Percentiles rank a stretch among this genome's conserved stretches.
Evolutionary conservation across 306 rosid species (phyloP).

Genomic region (Trifolium pratense): DNA sequence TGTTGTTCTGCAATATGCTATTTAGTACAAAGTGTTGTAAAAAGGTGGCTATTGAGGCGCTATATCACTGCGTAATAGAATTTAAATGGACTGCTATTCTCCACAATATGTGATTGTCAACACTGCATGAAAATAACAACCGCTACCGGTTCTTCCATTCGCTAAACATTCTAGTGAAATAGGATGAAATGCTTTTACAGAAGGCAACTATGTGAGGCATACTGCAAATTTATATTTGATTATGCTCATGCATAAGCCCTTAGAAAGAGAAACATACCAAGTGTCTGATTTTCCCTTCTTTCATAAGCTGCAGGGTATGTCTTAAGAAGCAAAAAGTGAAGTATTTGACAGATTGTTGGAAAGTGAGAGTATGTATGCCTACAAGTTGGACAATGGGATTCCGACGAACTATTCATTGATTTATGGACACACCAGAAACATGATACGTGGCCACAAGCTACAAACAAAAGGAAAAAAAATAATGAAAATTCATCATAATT

Average conservation of each 20-base stretch:
- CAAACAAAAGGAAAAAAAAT: not conserved
- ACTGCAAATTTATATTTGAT: constrained; percentile 15
- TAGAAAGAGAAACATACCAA: constrained; percentile 55
- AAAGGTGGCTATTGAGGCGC: too few species aligned
- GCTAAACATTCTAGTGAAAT: not conserved
- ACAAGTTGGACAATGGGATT: constrained; percentile 81
- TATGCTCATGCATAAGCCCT: constrained; percentile 13
- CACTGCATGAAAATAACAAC: too few species aligned
- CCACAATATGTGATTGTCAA: too few species aligned
- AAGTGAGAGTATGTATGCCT: constrained; percentile 70
- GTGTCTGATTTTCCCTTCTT: constrained; percentile 62
- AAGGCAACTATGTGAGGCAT: constrained; percentile 1
- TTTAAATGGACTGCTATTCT: too few species aligned
- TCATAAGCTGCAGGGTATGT: constrained; percentile 66
- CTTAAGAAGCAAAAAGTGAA: constrained; percentile 77
- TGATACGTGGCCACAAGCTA: constrained; percentile 87
- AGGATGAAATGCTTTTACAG: constrained; percentile 1
- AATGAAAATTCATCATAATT: constrained; percentile 3
- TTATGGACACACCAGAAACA: constrained; percentile 92
- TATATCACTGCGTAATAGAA: too few species aligned
- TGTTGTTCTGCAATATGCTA: too few species aligned
- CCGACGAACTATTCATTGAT: constrained; percentile 53
- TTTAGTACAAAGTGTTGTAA: too few species aligned
- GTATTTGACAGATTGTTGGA: constrained; percentile 73
- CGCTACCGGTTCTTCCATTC: not conserved